Base-by-base conservation (phyloP, 2,329 filamentous ascomycete genomes). In the Ceratocystis destructans region DNA sequence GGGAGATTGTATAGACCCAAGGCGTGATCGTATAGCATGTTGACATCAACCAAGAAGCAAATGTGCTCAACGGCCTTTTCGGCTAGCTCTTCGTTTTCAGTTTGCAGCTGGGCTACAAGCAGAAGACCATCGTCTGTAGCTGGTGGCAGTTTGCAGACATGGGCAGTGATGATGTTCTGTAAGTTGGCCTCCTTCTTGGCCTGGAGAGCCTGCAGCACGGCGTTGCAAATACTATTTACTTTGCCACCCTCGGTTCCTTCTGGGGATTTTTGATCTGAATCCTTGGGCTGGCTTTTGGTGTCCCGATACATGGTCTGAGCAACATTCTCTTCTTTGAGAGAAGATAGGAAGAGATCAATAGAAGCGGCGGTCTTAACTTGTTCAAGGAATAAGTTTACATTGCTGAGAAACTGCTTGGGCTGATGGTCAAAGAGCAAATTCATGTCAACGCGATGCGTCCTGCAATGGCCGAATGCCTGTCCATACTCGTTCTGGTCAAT, bases 51-150 rank as follows among this genome's bases (percentile, higher is more conserved):
- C 53, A 99, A 82, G 79, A 99, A 99, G 79, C 91, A 97, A 68
- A 99, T 96, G 72, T 99, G 94, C 73, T 96, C 91, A 25, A 96
- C 87, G 0, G 93, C 93, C 74, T 87, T 87, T 70, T 97, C 93
- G 0, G 90, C 90, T 70, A 92, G 80, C 64, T 85, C 82, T 53
- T 84, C 79, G 62, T 88, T 83, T 70, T 87, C 82, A 66, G 82
- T 80, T 79, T 85, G 82, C 45, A 99, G 77, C 65, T 86, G 82
- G 3, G 90, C 87, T 44, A 97, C 89, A 41, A 97, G 84, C 1
- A 78, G 78, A 63, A 99, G 79, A 2, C 91, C 94, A 68, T 93
- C 87, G 67, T 95, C 89, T 0, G 97, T 82, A 63, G 96, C 93
- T 5, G 94, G 91, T 0, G 94, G 94, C 3, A 80, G 83, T 74